Evolutionary conservation across 495 filamentous ascomycete species (phyloP).

Genomic region (Penicillium bovifimosum): DNA sequence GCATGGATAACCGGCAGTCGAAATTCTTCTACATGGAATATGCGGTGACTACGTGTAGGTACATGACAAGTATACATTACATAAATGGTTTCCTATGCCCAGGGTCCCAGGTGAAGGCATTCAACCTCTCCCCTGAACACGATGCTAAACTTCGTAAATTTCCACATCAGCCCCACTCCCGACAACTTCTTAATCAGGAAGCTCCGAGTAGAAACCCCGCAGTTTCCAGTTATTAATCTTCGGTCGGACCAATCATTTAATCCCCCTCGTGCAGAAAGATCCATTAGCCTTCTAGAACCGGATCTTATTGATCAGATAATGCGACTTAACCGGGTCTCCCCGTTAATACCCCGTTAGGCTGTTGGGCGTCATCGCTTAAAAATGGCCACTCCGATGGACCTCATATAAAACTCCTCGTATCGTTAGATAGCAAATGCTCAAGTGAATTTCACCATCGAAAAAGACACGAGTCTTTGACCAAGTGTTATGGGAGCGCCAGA

Average conservation of each 20-base stretch:
- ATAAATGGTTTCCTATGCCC: background rate
- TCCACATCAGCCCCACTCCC: conserved; percentile 15
- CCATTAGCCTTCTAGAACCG: background rate
- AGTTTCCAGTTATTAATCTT: background rate
- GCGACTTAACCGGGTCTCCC: background rate
- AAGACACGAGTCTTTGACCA: background rate
- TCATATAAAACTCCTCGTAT: background rate
- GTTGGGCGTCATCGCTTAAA: conserved; percentile 2
- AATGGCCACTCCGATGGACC: background rate
- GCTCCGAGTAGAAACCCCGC: background rate
- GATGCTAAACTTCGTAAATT: background rate
- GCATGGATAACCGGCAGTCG: too few species aligned
- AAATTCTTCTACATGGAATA: too few species aligned
- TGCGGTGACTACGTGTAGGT: too few species aligned
- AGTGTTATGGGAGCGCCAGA: background rate
- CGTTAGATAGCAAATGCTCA: background rate
- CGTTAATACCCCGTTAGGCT: too few species aligned
- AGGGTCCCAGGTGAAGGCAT: background rate
- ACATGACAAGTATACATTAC: too few species aligned
- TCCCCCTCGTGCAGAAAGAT: background rate
- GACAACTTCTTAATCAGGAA: conserved; percentile 20
- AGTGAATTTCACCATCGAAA: background rate
- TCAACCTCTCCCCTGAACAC: background rate
- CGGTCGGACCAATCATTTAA: background rate
- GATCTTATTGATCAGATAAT: background rate